Evolutionary conservation across 2,329 filamentous ascomycete genomes (phyloP).

Genomic region (Ophiognomonia clavigignenti-juglandacearum): DNA sequence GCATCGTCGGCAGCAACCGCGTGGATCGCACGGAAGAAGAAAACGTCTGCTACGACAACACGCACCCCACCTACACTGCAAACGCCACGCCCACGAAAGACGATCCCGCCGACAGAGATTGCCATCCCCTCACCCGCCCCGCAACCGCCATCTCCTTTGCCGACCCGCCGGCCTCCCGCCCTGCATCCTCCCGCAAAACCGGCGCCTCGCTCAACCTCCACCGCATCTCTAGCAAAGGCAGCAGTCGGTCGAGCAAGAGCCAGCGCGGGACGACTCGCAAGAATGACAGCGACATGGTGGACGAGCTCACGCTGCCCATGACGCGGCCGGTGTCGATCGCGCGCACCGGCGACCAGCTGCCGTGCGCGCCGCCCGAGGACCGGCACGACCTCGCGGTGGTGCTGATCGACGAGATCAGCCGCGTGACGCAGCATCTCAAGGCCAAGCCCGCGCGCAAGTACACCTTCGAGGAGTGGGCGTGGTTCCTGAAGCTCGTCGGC

Average conservation of each 20-base stretch:
- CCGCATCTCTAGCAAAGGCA: background rate
- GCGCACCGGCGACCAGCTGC: constrained; percentile 25
- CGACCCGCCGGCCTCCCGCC: background rate
- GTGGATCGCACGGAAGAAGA: background rate
- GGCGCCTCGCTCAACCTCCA: background rate
- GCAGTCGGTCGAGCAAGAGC: background rate
- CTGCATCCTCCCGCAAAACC: constrained; percentile 4
- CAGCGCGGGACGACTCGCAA: too few relatives aligned
- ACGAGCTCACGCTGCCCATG: constrained; percentile 10
- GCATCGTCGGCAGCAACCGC: constrained; percentile 6
- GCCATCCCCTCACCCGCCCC: constrained; percentile 1
- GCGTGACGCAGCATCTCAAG: constrained; percentile 59
- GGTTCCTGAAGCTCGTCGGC: constrained; percentile 74
- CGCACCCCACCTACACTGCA: background rate
- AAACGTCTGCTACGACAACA: background rate
- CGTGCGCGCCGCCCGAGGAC: constrained; percentile 35
- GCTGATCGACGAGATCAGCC: constrained; percentile 67
- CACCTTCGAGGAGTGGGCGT: constrained; percentile 79
- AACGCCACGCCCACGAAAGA: background rate
- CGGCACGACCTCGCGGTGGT: constrained; percentile 54
- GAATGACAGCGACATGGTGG: background rate
- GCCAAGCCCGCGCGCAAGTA: constrained; percentile 59
- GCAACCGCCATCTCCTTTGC: constrained; percentile 10
- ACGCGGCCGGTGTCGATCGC: constrained; percentile 25
- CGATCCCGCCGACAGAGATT: background rate